Evolutionary conservation across 345 rosid genomes (phyloP), one percentile per base, ranked within the genome.

Genomic region (Anacardium occidentale): DNA sequence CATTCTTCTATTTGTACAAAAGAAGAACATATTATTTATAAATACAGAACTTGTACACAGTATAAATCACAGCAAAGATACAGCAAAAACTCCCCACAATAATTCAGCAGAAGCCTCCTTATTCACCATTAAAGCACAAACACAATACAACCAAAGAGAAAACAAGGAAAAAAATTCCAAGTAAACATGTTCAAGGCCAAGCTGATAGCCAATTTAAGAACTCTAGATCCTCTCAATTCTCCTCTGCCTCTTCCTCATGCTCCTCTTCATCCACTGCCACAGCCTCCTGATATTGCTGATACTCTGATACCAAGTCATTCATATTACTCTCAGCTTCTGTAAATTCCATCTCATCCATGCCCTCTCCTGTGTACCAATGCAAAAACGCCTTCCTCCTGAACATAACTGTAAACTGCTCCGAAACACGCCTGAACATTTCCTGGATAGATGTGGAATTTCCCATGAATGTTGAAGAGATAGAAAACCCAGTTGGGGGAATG

Each of bases 321-420:
- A 93, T 91, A 66, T 93, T 93, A 56, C 97, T 91, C 74, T 91
- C 97, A 0, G 98, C 98, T 83, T 90, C 97, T 0, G 97, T 93
- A 65, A 93, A 93, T 79, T 93, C 97, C 98, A 93, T 93, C 69
- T 93, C 97, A 66, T 93, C 98, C 98, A 93, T 93, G 21, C 98
- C 98, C 65, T 93, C 95, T 40, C 97, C 98, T 0, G 97, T 93
- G 70, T 93, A 91, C 95, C 98, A 91, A 80, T 93, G 88, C 83
- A 86, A 76, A 74, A 84, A 86, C 0, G 90, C 90, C 78, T 84
- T 86, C 70, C 86, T 81, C 82, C 85, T 75, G 51, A 86, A 86
- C 90, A 86, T 86, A 55, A 77, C 86, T 3, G 90, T 86, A 67
- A 84, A 86, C 70, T 86, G 88, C 60, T 86, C 90, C 32, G 85